Evolutionary conservation across 306 rosid genomes (phyloP).

Genomic region (Hippophae tibetana): DNA sequence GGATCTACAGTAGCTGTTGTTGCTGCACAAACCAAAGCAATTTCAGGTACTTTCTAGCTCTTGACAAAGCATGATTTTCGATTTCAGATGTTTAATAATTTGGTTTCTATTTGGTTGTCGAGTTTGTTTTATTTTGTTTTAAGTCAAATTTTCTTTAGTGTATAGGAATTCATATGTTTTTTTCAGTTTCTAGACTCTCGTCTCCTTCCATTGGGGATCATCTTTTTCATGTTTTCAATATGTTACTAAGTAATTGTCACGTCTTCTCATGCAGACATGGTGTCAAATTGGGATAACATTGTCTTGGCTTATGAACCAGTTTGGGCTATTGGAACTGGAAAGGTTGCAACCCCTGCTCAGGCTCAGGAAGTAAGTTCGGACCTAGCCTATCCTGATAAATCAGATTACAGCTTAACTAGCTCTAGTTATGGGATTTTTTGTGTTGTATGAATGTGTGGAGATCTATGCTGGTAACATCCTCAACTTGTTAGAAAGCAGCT

Average conservation of each 20-base stretch:
- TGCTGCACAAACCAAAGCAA: conserved; percentile 72
- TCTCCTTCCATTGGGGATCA: no score
- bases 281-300: conserved; percentile 26
- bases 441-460: not conserved
- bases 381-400: not conserved
- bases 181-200: no score
- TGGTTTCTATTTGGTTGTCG: not conserved
- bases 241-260: not conserved
- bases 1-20: conserved; percentile 54
- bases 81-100: not conserved
- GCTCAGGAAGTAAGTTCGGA: conserved; percentile 66
- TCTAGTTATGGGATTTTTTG: not conserved
- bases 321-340: conserved; percentile 55
- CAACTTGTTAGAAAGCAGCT: not conserved
- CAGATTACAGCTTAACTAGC: not conserved
- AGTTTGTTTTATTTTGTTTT: not conserved
- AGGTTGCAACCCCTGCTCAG: conserved; percentile 62
- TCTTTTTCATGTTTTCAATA: not conserved
- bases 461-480: not conserved
- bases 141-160: no score
- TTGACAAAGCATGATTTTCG: not conserved
- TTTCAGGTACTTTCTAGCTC: conserved; percentile 33
- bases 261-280: conserved; percentile 25
- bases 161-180: no score
- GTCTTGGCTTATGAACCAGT: conserved; percentile 39